phyloP scores from a whole-genome alignment of 331 rosid genomes.

The Malus hybrid region DNA sequence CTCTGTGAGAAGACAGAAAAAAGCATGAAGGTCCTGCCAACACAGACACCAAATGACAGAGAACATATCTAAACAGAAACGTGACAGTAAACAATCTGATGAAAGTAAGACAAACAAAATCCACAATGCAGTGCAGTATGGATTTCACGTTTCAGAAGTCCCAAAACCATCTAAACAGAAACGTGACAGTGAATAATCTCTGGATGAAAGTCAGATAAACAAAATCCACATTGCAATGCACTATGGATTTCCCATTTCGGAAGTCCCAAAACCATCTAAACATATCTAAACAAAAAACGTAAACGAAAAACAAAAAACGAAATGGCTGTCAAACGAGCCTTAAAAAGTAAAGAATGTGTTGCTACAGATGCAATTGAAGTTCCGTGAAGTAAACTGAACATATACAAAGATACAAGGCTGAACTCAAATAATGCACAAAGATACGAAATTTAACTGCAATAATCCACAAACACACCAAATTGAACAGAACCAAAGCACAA shows the following conservation, averaged over 20 bases:
- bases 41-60: background rate
- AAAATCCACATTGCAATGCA: background rate
- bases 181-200: background rate
- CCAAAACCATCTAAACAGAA: background rate
- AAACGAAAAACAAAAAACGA: too few relatives aligned
- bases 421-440: background rate
- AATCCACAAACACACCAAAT: background rate
- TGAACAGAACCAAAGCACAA: too few relatives aligned
- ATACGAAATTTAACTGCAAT: background rate
- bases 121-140: background rate
- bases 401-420: background rate
- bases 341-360: background rate
- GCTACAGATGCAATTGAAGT: background rate
- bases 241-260: background rate
- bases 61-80: background rate
- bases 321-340: background rate
- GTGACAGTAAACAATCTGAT: background rate
- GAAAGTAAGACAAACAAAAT: background rate
- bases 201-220: background rate
- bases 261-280: background rate
- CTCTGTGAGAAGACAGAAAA: conserved; percentile 37
- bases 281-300: background rate
- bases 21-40: background rate
- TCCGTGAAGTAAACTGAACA: background rate
- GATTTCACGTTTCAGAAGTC: background rate